phyloP scores from a whole-genome alignment of 805 yeast species.

The Barnettozyma populi region DNA sequence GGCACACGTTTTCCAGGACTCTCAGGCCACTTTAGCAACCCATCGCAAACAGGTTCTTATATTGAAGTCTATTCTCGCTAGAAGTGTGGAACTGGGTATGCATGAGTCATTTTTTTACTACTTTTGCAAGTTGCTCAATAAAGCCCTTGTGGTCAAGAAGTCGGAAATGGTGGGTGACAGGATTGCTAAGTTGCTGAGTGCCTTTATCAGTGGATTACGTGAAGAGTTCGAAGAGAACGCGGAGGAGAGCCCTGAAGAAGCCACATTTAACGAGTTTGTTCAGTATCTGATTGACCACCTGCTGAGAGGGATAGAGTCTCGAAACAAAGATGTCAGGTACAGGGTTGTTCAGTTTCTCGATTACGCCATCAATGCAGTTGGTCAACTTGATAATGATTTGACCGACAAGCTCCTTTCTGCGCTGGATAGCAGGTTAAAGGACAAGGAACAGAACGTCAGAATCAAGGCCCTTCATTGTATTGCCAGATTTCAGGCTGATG shows the following conservation, averaged over 20 bases:
- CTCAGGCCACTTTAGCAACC: constrained; percentile 67
- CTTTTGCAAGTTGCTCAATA: constrained; percentile 59
- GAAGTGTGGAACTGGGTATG: constrained; percentile 45
- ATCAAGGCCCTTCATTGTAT: constrained; percentile 80
- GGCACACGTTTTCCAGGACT: constrained; percentile 72
- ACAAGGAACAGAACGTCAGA: constrained; percentile 73
- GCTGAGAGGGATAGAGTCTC: constrained; percentile 72
- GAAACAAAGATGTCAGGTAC: constrained; percentile 70
- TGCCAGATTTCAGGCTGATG: constrained; percentile 64
- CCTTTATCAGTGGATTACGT: constrained; percentile 46
- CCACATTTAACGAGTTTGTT: constrained; percentile 45
- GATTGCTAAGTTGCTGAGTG: constrained; percentile 61
- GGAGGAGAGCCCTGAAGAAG: constrained; percentile 20
- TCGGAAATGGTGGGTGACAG: constrained; percentile 71
- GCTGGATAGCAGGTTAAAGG: constrained; percentile 58
- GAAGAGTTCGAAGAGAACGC: constrained; percentile 22
- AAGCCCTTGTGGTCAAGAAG: constrained; percentile 61
- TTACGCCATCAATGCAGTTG: constrained; percentile 61
- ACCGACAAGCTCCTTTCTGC: constrained; percentile 58
- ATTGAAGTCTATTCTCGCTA: constrained; percentile 50
- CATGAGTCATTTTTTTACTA: constrained; percentile 55
- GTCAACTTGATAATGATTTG: constrained; percentile 69
- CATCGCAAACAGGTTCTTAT: constrained; percentile 70
- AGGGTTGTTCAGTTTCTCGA: constrained; percentile 75
- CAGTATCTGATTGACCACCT: constrained; percentile 60